Conservation (phyloP, 179 eudicot species). For the Spergularia azorica region DNA sequence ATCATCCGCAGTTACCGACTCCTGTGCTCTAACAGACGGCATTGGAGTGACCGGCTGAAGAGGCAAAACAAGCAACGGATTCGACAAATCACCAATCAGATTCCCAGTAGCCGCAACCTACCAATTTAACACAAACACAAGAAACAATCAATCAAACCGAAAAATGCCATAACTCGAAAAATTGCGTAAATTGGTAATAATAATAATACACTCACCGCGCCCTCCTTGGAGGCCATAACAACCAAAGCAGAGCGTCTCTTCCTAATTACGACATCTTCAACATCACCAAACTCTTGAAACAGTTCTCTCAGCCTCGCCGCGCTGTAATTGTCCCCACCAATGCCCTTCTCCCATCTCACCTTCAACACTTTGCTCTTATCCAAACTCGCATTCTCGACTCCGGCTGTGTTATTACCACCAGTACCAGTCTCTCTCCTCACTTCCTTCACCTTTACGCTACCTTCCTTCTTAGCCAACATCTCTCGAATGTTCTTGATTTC, state of each 20-base stretch:
- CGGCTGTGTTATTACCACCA: background rate
- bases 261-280: constrained; percentile 82
- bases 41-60: constrained; percentile 44
- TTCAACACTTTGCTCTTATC: constrained; percentile 72
- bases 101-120: constrained; percentile 64
- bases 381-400: constrained; percentile 30
- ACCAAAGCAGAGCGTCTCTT: constrained; percentile 71
- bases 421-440: constrained; percentile 26
- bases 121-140: background rate
- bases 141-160: background rate
- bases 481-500: constrained; percentile 72
- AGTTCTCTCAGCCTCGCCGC: constrained; percentile 25
- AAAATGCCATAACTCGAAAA: background rate
- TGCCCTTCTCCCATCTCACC: constrained; percentile 78
- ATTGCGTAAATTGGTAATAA: background rate
- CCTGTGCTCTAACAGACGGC: constrained; percentile 43
- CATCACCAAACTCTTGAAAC: constrained; percentile 18
- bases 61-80: constrained; percentile 78
- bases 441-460: constrained; percentile 10
- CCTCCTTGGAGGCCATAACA: constrained; percentile 74
- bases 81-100: constrained; percentile 66
- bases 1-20: constrained; percentile 31
- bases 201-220: constrained; percentile 44
- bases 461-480: constrained; percentile 42
- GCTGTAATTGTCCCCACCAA: constrained; percentile 52